These are phyloP conservation scores for Beauveria sp. DNA, from an alignment of 2,329 filamentous ascomycete genomes.

Conservation along the genomic window DNA sequence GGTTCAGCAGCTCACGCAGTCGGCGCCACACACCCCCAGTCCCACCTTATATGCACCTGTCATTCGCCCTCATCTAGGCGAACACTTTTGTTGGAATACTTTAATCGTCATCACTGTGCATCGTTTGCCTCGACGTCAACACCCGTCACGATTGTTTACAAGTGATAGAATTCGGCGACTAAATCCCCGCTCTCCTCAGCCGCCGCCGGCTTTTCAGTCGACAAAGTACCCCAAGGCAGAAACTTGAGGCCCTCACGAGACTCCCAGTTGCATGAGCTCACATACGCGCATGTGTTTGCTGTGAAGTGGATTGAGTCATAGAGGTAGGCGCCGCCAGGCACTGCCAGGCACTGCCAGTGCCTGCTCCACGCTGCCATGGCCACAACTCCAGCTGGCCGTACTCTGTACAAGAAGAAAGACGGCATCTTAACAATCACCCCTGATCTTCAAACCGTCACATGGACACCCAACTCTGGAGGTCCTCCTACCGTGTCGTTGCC, in stretches of 20 bases:
- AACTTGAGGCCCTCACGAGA: not conserved
- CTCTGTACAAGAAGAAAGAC: slow-evolving; percentile 93
- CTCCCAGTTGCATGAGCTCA: not conserved
- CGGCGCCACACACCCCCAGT: not conserved
- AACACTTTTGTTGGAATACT: not conserved
- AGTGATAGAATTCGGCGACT: not conserved
- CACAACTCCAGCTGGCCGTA: slow-evolving; percentile 53
- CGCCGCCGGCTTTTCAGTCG: not conserved
- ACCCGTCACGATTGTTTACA: not conserved
- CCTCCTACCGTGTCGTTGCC: slow-evolving; percentile 60
- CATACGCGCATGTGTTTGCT: not conserved
- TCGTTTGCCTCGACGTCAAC: not conserved
- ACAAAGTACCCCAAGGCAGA: no score
- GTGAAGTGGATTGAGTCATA: not conserved
- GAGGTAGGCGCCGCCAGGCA: not conserved
- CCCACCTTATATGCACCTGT: slow-evolving; percentile 5
- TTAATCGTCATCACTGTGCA: not conserved
- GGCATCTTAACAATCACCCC: slow-evolving; percentile 69
- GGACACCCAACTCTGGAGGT: slow-evolving; percentile 64
- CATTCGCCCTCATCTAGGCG: not conserved
- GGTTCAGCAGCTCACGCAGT: not conserved
- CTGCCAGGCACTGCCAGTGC: not conserved
- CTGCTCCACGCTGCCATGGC: slow-evolving; percentile 37
- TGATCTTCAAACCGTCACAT: slow-evolving; percentile 68
- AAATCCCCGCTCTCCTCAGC: not conserved